Evolutionary conservation across 2,329 filamentous ascomycete species (phyloP).

Genomic region (Alternaria metachromatica): DNA sequence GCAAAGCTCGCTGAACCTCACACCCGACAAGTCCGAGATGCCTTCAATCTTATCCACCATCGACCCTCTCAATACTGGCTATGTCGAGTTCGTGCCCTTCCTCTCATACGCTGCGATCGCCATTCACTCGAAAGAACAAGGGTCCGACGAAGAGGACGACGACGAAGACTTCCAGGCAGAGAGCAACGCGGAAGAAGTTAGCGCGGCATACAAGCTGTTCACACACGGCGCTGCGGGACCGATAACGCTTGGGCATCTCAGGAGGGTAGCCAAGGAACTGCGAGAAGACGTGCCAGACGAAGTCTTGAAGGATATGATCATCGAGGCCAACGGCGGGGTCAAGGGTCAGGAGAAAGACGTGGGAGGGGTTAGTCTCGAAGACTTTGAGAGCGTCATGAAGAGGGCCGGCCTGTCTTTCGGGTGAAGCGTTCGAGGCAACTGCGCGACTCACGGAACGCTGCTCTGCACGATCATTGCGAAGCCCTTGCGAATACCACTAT

Average conservation of each 20-base stretch:
- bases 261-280: conserved; percentile 77
- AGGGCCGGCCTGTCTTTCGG: conserved; percentile 79
- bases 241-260: conserved; percentile 83
- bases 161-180: conserved; percentile 41
- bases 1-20: conserved; percentile 77
- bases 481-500: neutral
- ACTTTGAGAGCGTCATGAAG: conserved; percentile 87
- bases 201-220: conserved; percentile 84
- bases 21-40: conserved; percentile 71
- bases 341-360: conserved; percentile 59
- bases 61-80: conserved; percentile 81
- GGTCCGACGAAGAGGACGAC: conserved; percentile 51
- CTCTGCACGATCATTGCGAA: neutral
- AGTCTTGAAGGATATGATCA: conserved; percentile 88
- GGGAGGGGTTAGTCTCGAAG: conserved; percentile 74
- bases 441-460: neutral
- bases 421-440: conserved; percentile 51
- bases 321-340: conserved; percentile 86
- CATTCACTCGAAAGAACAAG: conserved; percentile 60
- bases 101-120: conserved; percentile 88
- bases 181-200: conserved; percentile 68
- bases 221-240: conserved; percentile 63
- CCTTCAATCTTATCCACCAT: conserved; percentile 78
- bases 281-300: conserved; percentile 86
- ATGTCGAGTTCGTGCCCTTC: conserved; percentile 80